Evolutionary conservation across 345 rosid genomes (phyloP).

Genomic region (Viola odorata): DNA sequence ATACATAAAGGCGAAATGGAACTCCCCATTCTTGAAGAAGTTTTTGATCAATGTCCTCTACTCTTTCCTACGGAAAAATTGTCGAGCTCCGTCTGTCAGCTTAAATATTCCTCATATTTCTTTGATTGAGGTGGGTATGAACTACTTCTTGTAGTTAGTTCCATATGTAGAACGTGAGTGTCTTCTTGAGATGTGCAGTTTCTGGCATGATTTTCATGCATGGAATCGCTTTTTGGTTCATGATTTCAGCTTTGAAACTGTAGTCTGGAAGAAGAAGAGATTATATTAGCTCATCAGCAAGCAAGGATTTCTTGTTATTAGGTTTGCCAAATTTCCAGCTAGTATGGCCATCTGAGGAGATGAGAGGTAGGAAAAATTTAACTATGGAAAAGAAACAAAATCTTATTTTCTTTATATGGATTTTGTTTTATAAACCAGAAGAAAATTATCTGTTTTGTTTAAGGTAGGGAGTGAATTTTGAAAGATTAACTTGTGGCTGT

Average conservation of each 20-base stretch:
- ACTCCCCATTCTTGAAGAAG: constrained; percentile 63
- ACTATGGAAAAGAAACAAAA: no score
- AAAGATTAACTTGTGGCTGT: no score
- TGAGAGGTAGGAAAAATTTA: no score
- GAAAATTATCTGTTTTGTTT: no score
- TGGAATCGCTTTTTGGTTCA: not conserved
- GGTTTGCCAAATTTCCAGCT: no score
- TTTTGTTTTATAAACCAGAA: no score
- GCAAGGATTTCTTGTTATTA: no score
- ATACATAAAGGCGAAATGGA: constrained; percentile 62
- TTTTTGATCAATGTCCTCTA: constrained; percentile 59
- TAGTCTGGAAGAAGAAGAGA: no score
- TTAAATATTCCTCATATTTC: constrained; percentile 83
- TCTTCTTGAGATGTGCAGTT: not conserved
- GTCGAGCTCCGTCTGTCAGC: constrained; percentile 69
- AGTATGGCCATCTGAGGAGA: no score
- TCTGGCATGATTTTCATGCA: not conserved
- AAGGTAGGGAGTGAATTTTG: no score
- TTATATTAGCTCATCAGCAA: no score
- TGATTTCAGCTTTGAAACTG: not conserved
- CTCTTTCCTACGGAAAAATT: constrained; percentile 78
- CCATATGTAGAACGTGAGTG: not conserved
- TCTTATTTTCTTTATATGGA: no score
- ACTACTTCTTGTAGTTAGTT: constrained; percentile 46
- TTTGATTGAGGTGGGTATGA: constrained; percentile 90